Evolutionary conservation across 2,329 filamentous ascomycete genomes (phyloP).

Genomic region (Pseudogymnoascus sp.): DNA sequence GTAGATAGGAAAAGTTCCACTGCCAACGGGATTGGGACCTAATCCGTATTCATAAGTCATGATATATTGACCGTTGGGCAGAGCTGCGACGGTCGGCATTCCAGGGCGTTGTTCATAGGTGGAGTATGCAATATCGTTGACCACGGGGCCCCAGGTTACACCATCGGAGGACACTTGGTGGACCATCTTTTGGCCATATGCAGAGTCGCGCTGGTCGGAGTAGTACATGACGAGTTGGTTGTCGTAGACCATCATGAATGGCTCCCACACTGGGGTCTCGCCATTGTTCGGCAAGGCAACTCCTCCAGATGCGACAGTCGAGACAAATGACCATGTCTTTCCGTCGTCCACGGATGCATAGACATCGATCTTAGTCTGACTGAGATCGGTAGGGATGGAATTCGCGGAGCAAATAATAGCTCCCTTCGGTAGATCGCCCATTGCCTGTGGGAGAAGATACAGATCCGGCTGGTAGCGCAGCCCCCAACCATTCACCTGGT

Average conservation of each 20-base stretch:
- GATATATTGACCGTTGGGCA: slow-evolving; percentile 48
- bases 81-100: slow-evolving; percentile 53
- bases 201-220: slow-evolving; percentile 59
- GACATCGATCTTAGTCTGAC: slow-evolving; percentile 57
- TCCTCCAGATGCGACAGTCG: slow-evolving; percentile 52
- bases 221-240: slow-evolving; percentile 58
- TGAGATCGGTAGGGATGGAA: slow-evolving; percentile 39
- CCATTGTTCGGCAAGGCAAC: slow-evolving; percentile 52
- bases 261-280: slow-evolving; percentile 62
- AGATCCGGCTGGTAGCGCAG: slow-evolving; percentile 60
- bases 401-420: slow-evolving; percentile 50
- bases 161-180: slow-evolving; percentile 50
- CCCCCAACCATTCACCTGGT: slow-evolving; percentile 55
- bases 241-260: slow-evolving; percentile 52
- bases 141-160: slow-evolving; percentile 48
- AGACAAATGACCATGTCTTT: slow-evolving; percentile 56
- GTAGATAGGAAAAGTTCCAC: slow-evolving; percentile 42
- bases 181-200: slow-evolving; percentile 60
- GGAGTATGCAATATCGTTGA: slow-evolving; percentile 54
- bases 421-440: slow-evolving; percentile 51
- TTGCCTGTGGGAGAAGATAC: slow-evolving; percentile 49
- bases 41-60: slow-evolving; percentile 50
- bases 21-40: slow-evolving; percentile 1
- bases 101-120: slow-evolving; percentile 56
- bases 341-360: slow-evolving; percentile 57